Evolutionary conservation across 106 monocot species (phyloP), one percentile per base, ranked within the genome.

Genomic region (Posidonia australis): DNA sequence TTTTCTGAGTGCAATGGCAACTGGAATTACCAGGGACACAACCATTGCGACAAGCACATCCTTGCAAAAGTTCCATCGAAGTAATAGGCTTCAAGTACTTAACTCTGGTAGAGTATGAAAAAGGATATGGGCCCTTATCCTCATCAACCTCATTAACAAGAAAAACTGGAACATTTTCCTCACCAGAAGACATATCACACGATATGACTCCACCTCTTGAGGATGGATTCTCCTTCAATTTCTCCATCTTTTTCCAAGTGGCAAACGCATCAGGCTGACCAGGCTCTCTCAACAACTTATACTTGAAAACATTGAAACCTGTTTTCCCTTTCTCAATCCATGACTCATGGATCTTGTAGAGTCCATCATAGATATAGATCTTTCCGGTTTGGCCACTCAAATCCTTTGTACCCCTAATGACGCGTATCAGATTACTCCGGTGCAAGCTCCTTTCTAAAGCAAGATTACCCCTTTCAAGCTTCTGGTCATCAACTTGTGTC

Each of bases 361-460:
- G 67, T 21, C 92, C 92, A 59, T 92, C 92, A 67, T 92, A 92
- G 43, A 84, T 55, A 49, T 92, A 92, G 54, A 87, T 80, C 66
- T 76, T 88, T 13, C 82, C 78, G 64, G 54, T 65, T 10, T 21
- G 66, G 10, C 21, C 22, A 54, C 18, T 62, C 5, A 29, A 46
- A 69, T 87, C 82, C 55, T 77, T 84, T 22, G 66, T 68, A 58
- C 80, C 84, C 12, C 92, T 67, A 18, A 85, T 77, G 19, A 92
- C 92, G 67, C 92, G 75, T 12, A 92, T 73, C 16, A 46, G 60
- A 36, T 68, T 82, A 0, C 68, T 72, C 31, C 76, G 25, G 45
- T 74, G 76, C 58, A 77, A 66, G 56, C 92, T 92, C 65, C 76
- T 82, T 67, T 87, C 84, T 25, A 92, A 60, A 16, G 87, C 92